A percentile compares a stretch with the other conserved stretches of the same genome.
These are phyloP conservation scores for Aspergillus ochraceoroseus DNA, from an alignment of 2,329 filamentous ascomycete genomes.

Conservation along the genomic window DNA sequence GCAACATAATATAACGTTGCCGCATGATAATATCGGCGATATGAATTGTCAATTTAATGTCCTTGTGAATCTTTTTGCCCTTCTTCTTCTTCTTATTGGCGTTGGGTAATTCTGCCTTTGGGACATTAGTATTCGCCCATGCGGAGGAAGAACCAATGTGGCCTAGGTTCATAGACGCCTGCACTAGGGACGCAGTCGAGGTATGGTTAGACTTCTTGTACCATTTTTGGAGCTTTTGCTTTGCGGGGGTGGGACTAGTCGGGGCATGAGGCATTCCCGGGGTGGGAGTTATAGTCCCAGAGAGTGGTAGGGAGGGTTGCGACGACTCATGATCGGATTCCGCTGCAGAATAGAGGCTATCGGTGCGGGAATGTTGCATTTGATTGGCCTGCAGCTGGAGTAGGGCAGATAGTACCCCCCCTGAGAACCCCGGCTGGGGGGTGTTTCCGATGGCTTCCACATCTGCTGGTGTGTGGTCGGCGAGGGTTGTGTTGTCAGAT, in stretches of 20 bases:
- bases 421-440: not conserved
- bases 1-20: constrained; percentile 75
- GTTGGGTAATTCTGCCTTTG: not conserved
- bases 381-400: constrained; percentile 7
- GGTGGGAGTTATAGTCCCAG: not conserved
- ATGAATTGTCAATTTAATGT: constrained; percentile 45
- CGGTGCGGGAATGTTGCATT: constrained; percentile 4
- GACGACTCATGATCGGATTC: constrained; percentile 9
- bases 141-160: constrained; percentile 14
- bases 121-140: constrained; percentile 5
- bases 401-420: constrained; percentile 8
- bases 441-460: constrained; percentile 3
- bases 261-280: not conserved
- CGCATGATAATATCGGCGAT: constrained; percentile 68
- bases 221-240: constrained; percentile 21
- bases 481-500: not conserved
- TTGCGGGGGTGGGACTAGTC: not conserved
- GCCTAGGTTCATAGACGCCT: constrained; percentile 17
- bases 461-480: not conserved
- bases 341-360: constrained; percentile 3
- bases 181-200: constrained; percentile 25
- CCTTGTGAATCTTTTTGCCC: constrained; percentile 3
- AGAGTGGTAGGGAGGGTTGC: not conserved
- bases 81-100: constrained; percentile 9
- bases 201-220: constrained; percentile 26